These are phyloP conservation scores for Dunaliella sp. DNA, from an alignment of 139 green algal species.

Conservation along the genomic window DNA sequence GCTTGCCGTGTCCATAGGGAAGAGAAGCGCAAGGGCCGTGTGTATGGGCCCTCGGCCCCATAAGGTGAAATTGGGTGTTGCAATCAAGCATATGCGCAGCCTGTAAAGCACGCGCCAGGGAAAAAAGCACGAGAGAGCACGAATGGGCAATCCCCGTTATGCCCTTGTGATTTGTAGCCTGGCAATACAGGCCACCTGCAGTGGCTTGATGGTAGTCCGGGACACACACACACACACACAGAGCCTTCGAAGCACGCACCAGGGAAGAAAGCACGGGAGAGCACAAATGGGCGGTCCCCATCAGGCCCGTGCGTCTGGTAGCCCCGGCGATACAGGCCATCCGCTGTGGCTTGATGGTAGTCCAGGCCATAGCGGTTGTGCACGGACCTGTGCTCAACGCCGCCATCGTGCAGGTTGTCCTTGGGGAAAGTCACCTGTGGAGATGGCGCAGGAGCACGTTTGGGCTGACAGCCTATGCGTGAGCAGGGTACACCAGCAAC, in stretches of 20 bases:
- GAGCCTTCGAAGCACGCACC: constrained; percentile 39
- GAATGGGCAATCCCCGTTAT: background rate
- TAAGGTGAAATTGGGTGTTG: no score
- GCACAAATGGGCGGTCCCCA: constrained; percentile 95
- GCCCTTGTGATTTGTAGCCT: background rate
- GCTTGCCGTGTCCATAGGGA: no score
- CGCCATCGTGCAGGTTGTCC: constrained; percentile 82
- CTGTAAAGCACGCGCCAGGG: background rate
- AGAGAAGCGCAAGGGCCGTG: no score
- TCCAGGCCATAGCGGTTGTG: constrained; percentile 95
- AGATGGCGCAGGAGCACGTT: no score
- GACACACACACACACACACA: no score
- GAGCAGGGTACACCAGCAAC: no score
- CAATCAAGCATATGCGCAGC: no score
- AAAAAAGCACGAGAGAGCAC: background rate
- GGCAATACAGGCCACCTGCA: background rate
- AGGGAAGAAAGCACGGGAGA: constrained; percentile 93
- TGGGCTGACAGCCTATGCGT: no score
- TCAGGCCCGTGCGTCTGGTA: constrained; percentile 44
- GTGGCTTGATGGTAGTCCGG: no score
- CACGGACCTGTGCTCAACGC: constrained; percentile 90
- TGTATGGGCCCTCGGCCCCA: no score
- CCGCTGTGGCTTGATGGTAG: constrained; percentile 88
- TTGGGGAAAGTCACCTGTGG: constrained; percentile 68
- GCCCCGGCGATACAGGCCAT: constrained; percentile 58